Evolutionary conservation across 1,284 basidiomycete genomes (phyloP).

Genomic region (Polyporus tsugae): DNA sequence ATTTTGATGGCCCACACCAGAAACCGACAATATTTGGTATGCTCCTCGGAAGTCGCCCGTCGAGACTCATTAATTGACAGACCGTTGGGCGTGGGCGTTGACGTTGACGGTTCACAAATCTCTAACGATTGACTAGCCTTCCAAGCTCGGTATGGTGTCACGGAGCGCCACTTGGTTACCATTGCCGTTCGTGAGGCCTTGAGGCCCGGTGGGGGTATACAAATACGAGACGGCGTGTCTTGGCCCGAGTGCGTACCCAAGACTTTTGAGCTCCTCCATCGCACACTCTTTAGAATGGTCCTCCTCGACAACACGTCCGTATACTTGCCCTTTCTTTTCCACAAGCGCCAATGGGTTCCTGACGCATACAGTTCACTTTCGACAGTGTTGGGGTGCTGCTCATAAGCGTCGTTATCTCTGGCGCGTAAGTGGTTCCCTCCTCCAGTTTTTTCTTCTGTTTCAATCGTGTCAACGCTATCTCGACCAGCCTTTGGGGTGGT

Average conservation of each 20-base stretch:
- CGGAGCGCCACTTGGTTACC: background rate
- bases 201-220: background rate
- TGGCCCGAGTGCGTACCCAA: background rate
- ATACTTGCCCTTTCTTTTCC: background rate
- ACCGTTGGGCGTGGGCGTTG: background rate
- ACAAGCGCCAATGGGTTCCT: background rate
- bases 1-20: background rate
- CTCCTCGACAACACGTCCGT: constrained; percentile 31
- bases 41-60: background rate
- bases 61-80: background rate
- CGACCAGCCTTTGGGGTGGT: constrained; percentile 58
- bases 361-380: background rate
- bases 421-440: constrained; percentile 45
- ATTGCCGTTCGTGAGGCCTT: background rate
- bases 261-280: background rate
- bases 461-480: background rate
- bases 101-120: background rate
- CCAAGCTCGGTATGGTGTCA: background rate
- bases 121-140: background rate
- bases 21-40: background rate
- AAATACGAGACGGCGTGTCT: background rate
- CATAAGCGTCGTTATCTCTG: constrained; percentile 57
- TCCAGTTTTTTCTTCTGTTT: background rate
- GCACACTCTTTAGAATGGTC: constrained; percentile 16
- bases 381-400: constrained; percentile 56